A percentile compares a stretch with the other conserved stretches of the same genome.
Evolutionary conservation across 345 rosid genomes (phyloP).

Genomic region (Lumnitzera littorea): DNA sequence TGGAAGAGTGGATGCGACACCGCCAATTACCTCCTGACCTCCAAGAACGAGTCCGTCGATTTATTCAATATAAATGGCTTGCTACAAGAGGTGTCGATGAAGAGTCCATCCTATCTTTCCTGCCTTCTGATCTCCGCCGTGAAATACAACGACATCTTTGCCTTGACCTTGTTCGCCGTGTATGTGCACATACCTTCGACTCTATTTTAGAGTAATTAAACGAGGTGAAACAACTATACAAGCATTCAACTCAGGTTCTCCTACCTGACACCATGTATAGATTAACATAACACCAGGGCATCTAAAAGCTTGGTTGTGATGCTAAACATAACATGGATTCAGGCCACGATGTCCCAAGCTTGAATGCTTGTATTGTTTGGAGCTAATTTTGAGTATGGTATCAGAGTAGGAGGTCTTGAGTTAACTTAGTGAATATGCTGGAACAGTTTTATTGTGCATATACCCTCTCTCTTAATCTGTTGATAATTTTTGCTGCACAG

Average conservation of each 20-base stretch:
- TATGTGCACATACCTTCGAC: conserved; percentile 21
- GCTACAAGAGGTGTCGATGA: conserved; percentile 92
- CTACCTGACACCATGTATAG: no score
- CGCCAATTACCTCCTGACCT: conserved; percentile 76
- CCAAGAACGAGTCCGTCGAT: conserved; percentile 71
- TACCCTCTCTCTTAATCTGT: not conserved
- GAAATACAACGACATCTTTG: conserved; percentile 92
- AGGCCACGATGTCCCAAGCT: no score
- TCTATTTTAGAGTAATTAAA: not conserved
- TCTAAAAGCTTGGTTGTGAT: no score
- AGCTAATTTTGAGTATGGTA: no score
- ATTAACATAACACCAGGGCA: no score
- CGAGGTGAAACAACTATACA: not conserved
- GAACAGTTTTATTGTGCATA: not conserved
- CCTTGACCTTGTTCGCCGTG: conserved; percentile 83
- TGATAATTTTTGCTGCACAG: conserved; percentile 22
- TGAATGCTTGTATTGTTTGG: no score
- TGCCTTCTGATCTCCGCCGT: conserved; percentile 82
- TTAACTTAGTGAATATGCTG: no score
- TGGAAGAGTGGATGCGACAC: conserved; percentile 97
- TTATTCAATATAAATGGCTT: conserved; percentile 85
- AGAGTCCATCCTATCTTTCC: conserved; percentile 62
- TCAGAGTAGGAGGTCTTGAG: no score
- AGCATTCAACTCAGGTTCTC: not conserved
- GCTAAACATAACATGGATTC: no score